Percentiles rank a stretch among this genome's conserved stretches.
Evolutionary conservation across 176 grass and related monocot genomes (phyloP).

Genomic region (Pharus latifolius): DNA sequence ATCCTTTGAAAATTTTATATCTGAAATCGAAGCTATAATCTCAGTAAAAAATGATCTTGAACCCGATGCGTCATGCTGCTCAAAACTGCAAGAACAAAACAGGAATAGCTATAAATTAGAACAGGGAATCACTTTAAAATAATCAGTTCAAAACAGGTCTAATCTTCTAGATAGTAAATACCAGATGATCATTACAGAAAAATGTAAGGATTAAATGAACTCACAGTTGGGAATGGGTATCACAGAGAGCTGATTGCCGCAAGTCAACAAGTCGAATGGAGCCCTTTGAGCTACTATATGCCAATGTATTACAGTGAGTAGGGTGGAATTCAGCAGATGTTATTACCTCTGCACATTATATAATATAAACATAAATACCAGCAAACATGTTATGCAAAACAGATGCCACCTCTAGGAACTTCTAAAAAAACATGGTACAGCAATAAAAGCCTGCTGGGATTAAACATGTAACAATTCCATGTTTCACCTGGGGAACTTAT

Average conservation of each 20-base stretch:
- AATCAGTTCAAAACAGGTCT: conserved; percentile 13
- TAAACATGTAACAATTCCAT: conserved; percentile 3
- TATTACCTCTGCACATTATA: conserved; percentile 73
- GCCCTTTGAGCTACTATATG: conserved; percentile 94
- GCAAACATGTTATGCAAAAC: background rate
- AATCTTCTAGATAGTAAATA: background rate
- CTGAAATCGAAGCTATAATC: conserved; percentile 97
- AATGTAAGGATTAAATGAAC: conserved; percentile 19
- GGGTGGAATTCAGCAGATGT: conserved; percentile 94
- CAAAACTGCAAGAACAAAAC: conserved; percentile 53
- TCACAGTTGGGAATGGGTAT: conserved; percentile 79
- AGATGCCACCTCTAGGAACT: background rate
- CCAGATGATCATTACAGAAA: conserved; percentile 19
- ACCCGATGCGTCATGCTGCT: conserved; percentile 68
- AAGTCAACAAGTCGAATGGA: conserved; percentile 86
- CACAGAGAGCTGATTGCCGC: conserved; percentile 82
- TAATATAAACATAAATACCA: conserved; percentile 22
- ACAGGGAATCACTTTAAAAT: background rate
- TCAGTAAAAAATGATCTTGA: conserved; percentile 99
- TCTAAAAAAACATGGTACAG: background rate
- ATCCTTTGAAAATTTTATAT: conserved; percentile 88
- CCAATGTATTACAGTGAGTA: conserved; percentile 72
- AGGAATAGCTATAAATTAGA: conserved; percentile 10
- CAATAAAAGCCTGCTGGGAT: background rate
- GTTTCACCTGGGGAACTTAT: conserved; percentile 5